phyloP scores from a whole-genome alignment of 192 early-diverging fungal species.

The Backusella parvicylindrica region DNA sequence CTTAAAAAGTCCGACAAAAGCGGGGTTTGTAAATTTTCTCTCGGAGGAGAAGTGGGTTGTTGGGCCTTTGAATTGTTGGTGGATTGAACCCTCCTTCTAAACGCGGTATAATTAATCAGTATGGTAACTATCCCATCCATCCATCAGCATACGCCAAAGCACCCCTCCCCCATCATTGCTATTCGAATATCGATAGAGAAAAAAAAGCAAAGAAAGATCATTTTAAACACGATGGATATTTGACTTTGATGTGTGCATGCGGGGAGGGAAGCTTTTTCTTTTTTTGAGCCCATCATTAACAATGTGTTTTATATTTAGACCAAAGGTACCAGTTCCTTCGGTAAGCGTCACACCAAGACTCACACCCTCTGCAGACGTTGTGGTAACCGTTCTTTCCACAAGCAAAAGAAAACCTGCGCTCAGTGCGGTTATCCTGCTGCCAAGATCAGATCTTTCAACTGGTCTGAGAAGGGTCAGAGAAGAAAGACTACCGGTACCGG shows the following conservation, averaged over 20 bases:
- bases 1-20: neutral
- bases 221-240: neutral
- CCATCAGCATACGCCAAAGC: neutral
- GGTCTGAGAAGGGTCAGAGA: conserved; percentile 93
- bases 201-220: neutral
- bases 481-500: conserved; percentile 99
- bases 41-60: neutral
- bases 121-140: conserved; percentile 10
- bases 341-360: conserved; percentile 99
- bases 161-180: neutral
- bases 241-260: neutral
- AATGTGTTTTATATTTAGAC: conserved; percentile 52
- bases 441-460: conserved; percentile 96
- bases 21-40: neutral
- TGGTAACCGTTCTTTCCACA: conserved; percentile 96
- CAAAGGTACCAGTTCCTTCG: conserved; percentile 98
- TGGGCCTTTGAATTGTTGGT: neutral
- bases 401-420: conserved; percentile 99
- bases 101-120: conserved; percentile 13
- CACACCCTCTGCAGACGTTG: conserved; percentile 98
- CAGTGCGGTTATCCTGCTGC: conserved; percentile 97
- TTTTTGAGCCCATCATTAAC: neutral
- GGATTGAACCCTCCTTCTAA: conserved; percentile 13
- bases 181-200: neutral
- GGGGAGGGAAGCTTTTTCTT: neutral